Evolutionary conservation across 768 basidiomycete species (phyloP), one percentile per base, ranked within the genome.

Genomic region (Rhodocollybia butyracea): DNA sequence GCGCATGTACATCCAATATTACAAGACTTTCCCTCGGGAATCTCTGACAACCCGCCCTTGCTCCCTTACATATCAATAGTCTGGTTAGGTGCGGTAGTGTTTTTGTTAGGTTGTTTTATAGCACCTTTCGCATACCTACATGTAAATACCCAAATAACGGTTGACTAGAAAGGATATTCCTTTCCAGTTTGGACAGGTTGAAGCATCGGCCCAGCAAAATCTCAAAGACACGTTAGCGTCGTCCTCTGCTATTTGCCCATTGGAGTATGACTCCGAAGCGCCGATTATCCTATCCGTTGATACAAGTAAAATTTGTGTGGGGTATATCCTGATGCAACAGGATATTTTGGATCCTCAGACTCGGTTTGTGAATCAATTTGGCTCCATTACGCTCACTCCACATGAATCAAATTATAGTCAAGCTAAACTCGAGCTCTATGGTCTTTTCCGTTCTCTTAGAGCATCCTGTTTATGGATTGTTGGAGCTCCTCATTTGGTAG

Each of bases 381-480:
- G 70, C 0, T 75, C 71, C 1, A 43, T 75, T 13, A 62, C 70
- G 0, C 55, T 70, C 39, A 72, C 65, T 57, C 22, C 67, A 4
- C 19, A 56, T 2, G 68, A 73, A 58, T 47, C 64, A 2, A 24
- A 59, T 7, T 74, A 70, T 54, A 70, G 68, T 2, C 71, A 74
- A 47, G 61, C 69, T 0, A 74, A 75, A 39, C 46, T 72, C 0
- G 70, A 74, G 57, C 60, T 74, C 0, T 75, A 69, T 45, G 67
- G 73, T 2, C 43, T 72, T 0, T 73, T 58, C 47, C 60, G 68
- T 1, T 61, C 67, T 5, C 46, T 74, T 4, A 46, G 64, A 29
- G 57, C 59, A 24, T 63, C 63, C 29, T 27, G 60, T 0, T 26
- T 64, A 0, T 62, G 59, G 46, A 26, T 63, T 3, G 61, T 66